Percentiles rank a stretch among this genome's conserved stretches.
These are phyloP conservation scores for Durio zibethinus DNA, from an alignment of 345 rosid genomes.

Conservation along the genomic window DNA sequence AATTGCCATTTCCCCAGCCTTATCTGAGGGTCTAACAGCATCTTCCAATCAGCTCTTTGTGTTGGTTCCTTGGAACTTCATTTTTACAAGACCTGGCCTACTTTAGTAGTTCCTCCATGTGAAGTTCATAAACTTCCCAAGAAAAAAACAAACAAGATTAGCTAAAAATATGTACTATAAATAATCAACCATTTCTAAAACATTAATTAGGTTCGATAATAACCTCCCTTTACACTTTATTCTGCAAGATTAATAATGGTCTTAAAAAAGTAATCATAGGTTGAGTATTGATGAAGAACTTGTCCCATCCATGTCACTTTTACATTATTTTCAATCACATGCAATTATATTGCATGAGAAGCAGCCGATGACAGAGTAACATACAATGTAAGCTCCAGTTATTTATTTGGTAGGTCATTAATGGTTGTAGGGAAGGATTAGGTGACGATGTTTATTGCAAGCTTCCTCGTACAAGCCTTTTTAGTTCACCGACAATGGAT, in stretches of 20 bases:
- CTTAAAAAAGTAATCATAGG: background rate
- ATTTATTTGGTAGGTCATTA: slow-evolving; percentile 9
- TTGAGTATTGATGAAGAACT: background rate
- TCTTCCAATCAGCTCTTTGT: background rate
- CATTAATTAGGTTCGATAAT: background rate
- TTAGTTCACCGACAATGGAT: slow-evolving; percentile 14
- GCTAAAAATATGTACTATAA: background rate
- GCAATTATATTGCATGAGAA: background rate
- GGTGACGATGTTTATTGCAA: background rate
- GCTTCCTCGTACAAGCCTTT: background rate
- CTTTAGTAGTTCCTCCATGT: background rate
- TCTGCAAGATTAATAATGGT: background rate
- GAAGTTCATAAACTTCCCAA: background rate
- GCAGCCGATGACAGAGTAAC: background rate
- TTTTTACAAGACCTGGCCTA: background rate
- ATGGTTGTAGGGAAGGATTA: background rate
- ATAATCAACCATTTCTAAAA: background rate
- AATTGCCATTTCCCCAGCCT: background rate
- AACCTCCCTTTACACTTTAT: too few species aligned
- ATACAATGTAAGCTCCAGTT: background rate
- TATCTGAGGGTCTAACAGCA: background rate
- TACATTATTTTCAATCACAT: background rate
- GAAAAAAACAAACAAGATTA: background rate
- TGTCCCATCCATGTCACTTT: background rate
- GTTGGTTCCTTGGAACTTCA: background rate